Percentiles rank a stretch among this genome's conserved stretches.
Evolutionary conservation across 2,329 filamentous ascomycete species (phyloP).

Genomic region (Chrysosporium keratinophilum): DNA sequence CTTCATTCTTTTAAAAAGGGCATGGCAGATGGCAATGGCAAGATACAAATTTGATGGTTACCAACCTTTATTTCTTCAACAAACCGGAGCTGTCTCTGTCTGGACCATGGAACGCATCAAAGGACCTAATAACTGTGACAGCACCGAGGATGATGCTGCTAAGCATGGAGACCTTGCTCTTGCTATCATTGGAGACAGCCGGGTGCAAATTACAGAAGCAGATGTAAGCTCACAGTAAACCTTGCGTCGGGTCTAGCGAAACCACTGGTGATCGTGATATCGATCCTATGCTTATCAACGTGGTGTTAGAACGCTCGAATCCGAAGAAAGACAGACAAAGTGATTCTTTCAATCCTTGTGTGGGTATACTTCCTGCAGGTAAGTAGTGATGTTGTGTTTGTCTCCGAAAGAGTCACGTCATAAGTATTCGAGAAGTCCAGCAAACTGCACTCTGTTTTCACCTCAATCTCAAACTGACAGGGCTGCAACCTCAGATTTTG

Average conservation of each 20-base stretch:
- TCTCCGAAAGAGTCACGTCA: not conserved
- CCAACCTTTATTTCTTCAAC: no score
- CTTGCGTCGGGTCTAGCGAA: not conserved
- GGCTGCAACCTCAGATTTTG: slow-evolving; percentile 31
- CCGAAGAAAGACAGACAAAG: slow-evolving; percentile 50
- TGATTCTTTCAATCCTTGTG: slow-evolving; percentile 42
- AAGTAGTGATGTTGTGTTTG: not conserved
- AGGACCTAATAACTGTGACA: not conserved
- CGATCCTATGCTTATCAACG: not conserved
- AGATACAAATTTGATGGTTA: no score
- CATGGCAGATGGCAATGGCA: no score
- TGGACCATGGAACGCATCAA: not conserved
- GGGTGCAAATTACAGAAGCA: slow-evolving; percentile 23
- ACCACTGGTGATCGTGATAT: not conserved
- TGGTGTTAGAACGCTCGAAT: slow-evolving; percentile 43
- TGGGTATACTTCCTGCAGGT: slow-evolving; percentile 40
- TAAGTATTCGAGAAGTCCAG: not conserved
- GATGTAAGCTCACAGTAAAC: slow-evolving; percentile 23
- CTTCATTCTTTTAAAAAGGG: no score
- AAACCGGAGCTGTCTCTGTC: no score
- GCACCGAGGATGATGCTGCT: not conserved
- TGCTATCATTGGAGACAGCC: slow-evolving; percentile 8
- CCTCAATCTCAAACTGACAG: not conserved
- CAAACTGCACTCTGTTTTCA: not conserved
- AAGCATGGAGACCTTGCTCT: slow-evolving; percentile 2